phyloP scores from a whole-genome alignment of 345 rosid species.

The Brassica juncea region DNA sequence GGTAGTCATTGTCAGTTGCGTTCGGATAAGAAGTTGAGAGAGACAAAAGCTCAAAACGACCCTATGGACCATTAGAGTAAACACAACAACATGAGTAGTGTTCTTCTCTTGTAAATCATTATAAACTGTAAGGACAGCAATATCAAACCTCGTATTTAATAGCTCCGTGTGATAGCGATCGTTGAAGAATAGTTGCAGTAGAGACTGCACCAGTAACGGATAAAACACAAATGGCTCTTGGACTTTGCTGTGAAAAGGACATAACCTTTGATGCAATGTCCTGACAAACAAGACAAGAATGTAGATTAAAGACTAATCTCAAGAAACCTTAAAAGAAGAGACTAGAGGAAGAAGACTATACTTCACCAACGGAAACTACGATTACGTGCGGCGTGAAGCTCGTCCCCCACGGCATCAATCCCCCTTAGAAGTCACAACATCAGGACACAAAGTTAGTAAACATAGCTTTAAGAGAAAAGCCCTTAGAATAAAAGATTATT shows the following conservation, averaged over 20 bases:
- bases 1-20: constrained; percentile 48
- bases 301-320: background rate
- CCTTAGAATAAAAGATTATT: constrained; percentile 14
- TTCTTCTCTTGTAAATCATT: background rate
- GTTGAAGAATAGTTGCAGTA: constrained; percentile 80
- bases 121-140: background rate
- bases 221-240: constrained; percentile 80
- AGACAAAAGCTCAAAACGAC: constrained; percentile 84
- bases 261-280: constrained; percentile 63
- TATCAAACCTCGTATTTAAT: constrained; percentile 77
- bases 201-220: constrained; percentile 93
- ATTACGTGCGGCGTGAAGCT: constrained; percentile 86
- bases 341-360: constrained; percentile 12
- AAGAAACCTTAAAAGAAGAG: background rate
- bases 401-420: constrained; percentile 44
- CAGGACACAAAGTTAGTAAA: background rate
- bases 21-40: constrained; percentile 76
- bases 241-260: constrained; percentile 82
- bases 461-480: background rate
- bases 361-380: constrained; percentile 75
- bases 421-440: constrained; percentile 22
- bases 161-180: constrained; percentile 72
- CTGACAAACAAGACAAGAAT: constrained; percentile 21
- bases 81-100: constrained; percentile 21
- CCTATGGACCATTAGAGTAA: constrained; percentile 48